phyloP scores from a whole-genome alignment of 352 stramenopile genomes.

The Pythium grandisporangium region DNA sequence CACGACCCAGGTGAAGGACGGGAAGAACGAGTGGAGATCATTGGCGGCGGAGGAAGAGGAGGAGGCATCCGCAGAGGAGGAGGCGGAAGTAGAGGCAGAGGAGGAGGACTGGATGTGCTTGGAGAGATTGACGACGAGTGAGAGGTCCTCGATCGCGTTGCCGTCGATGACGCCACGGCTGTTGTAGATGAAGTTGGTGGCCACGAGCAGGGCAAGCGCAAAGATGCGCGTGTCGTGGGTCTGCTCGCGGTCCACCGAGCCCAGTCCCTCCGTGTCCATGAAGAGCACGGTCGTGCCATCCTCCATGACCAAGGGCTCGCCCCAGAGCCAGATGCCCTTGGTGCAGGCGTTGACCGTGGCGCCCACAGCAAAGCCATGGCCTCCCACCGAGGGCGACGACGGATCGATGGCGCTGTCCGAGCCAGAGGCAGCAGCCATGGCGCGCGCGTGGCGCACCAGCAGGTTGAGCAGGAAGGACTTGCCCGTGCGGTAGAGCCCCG shows the following conservation, averaged over 20 bases:
- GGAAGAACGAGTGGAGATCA: slow-evolving; percentile 81
- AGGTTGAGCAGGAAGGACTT: slow-evolving; percentile 89
- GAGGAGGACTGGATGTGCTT: slow-evolving; percentile 84
- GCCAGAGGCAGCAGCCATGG: slow-evolving; percentile 13
- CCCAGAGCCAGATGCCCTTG: slow-evolving; percentile 91
- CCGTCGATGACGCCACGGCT: slow-evolving; percentile 84
- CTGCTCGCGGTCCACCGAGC: slow-evolving; percentile 72
- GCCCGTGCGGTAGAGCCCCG: slow-evolving; percentile 83
- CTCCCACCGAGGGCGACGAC: slow-evolving; percentile 6
- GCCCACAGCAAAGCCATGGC: slow-evolving; percentile 68
- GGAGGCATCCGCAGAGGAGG: slow-evolving; percentile 11
- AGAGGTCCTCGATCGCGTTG: slow-evolving; percentile 85
- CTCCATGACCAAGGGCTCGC: slow-evolving; percentile 57
- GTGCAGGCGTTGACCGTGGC: slow-evolving; percentile 85
- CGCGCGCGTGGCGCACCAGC: slow-evolving; percentile 52
- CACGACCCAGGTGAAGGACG: slow-evolving; percentile 86
- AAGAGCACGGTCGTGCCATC: slow-evolving; percentile 73
- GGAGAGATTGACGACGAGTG: slow-evolving; percentile 86
- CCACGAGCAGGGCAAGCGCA: slow-evolving; percentile 75
- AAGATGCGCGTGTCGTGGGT: slow-evolving; percentile 90
- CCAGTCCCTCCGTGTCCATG: slow-evolving; percentile 86
- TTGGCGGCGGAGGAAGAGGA: neutral
- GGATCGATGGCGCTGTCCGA: slow-evolving; percentile 2
- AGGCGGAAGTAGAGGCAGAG: no score
- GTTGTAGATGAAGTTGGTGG: slow-evolving; percentile 89